phyloP scores from a whole-genome alignment of 768 basidiomycete genomes.

The Serendipita indica region DNA sequence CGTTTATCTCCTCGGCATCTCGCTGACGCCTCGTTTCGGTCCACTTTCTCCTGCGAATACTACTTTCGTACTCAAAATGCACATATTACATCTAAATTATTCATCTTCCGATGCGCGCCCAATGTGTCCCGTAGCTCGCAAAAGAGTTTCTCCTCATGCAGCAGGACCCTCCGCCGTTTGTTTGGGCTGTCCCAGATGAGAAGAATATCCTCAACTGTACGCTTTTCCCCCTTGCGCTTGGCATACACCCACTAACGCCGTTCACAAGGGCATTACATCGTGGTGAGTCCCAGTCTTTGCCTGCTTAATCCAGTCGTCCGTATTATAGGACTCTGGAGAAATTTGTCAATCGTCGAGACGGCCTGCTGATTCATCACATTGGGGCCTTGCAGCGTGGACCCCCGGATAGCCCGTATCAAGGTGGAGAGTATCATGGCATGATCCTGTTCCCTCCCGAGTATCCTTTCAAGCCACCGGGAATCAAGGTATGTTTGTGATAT shows the following conservation, averaged over 20 bases:
- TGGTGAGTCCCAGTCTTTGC: slow-evolving; percentile 39
- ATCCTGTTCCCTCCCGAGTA: slow-evolving; percentile 90
- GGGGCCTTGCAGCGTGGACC: slow-evolving; percentile 58
- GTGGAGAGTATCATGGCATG: slow-evolving; percentile 89
- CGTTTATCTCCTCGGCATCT: background rate
- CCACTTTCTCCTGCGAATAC: background rate
- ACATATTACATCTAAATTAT: background rate
- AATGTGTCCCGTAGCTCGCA: slow-evolving; percentile 37
- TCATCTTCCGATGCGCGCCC: background rate
- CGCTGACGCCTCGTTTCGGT: background rate
- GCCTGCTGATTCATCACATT: background rate
- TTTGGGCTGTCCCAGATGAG: slow-evolving; percentile 92
- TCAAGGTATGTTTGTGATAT: slow-evolving; percentile 47
- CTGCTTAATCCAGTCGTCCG: too few species aligned
- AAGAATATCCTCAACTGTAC: slow-evolving; percentile 92
- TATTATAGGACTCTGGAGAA: too few species aligned
- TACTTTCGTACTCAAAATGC: background rate
- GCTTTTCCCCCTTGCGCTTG: slow-evolving; percentile 22
- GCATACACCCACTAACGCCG: background rate
- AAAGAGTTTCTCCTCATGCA: slow-evolving; percentile 92
- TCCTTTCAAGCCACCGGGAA: slow-evolving; percentile 91
- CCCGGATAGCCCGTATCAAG: slow-evolving; percentile 77
- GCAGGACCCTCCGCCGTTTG: slow-evolving; percentile 84
- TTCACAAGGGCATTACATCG: slow-evolving; percentile 77
- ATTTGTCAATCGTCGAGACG: background rate